Base-by-base conservation (phyloP, 805 yeast genomes). In the Ascoidea asiatica region DNA sequence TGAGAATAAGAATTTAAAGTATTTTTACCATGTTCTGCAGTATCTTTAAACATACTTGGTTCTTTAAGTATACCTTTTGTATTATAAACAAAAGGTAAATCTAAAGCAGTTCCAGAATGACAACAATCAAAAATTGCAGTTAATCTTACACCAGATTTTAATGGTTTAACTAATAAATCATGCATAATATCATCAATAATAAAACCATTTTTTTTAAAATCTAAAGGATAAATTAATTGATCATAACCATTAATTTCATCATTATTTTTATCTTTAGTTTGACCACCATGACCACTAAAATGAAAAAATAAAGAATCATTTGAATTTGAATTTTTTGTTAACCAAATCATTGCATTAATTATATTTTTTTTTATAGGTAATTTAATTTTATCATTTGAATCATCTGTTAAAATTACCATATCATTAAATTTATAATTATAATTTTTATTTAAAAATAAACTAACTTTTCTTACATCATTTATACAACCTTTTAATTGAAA, bases 211-310 rank as follows among this genome's bases (percentile, higher is more conserved):
- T 59, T 60, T 59, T 81, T 73, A 56, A 77, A 84, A 60, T 82
- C 90, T 21, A 81, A 70, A 0, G 90, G 89, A 50, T 80, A 81
- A 46, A 82, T 77, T 4, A 76, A 77, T 55, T 80, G 85, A 59
- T 81, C 89, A 54, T 65, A 70, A 0, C 87, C 87, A 53, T 78
- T 83, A 18, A 72, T 84, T 54, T 82, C 90, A 55, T 82, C 92
- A 20, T 87, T 87, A 53, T 78, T 75, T 33, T 63, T 56, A 58
- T 85, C 95, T 41, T 66, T 61, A 4, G 77, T 74, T 55, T 78
- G 82, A 2, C 92, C 87, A 23, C 95, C 95, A 56, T 86, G 95
- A 5, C 95, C 92, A 0, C 92, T 81, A 57, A 80, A 85, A 58
- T 86, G 95, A 69, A 86, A 76, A 53, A 86, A 79, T 42, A 85